Conservation (phyloP, 306 rosid genomes). For the Dalbergia oliveri region DNA sequence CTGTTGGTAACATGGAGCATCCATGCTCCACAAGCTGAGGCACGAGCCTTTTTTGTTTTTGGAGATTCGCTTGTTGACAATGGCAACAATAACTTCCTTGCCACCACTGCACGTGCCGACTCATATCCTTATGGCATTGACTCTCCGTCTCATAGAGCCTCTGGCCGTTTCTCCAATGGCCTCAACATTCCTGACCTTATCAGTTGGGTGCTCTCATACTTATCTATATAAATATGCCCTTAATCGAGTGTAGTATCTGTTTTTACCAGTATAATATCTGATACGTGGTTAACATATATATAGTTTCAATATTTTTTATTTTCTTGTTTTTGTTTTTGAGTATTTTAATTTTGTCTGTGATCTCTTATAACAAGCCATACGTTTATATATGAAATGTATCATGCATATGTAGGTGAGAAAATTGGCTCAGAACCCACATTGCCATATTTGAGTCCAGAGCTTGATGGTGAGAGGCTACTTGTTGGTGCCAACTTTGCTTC, state of each 20-base stretch:
- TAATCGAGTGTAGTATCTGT: too few species aligned
- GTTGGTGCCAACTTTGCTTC: slow-evolving; percentile 89
- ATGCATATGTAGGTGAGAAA: slow-evolving; percentile 59
- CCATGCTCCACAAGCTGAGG: slow-evolving; percentile 42
- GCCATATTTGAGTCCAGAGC: slow-evolving; percentile 81
- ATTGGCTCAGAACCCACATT: slow-evolving; percentile 71
- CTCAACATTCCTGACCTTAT: slow-evolving; percentile 48
- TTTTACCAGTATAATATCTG: too few species aligned
- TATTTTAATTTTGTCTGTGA: neutral
- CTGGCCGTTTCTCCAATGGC: slow-evolving; percentile 52
- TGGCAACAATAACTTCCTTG: slow-evolving; percentile 81
- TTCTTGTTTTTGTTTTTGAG: too few species aligned
- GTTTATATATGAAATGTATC: neutral
- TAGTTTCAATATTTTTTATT: too few species aligned
- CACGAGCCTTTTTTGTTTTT: slow-evolving; percentile 75
- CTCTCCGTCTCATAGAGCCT: slow-evolving; percentile 41
- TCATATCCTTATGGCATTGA: slow-evolving; percentile 77
- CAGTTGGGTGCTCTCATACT: slow-evolving; percentile 12
- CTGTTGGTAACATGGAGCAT: neutral
- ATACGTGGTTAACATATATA: too few species aligned
- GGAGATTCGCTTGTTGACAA: slow-evolving; percentile 88
- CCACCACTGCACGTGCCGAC: slow-evolving; percentile 85
- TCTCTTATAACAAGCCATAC: neutral
- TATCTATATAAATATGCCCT: too few species aligned
- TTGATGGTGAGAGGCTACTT: slow-evolving; percentile 60